Evolutionary conservation across 176 grass and related monocot genomes (phyloP).

Genomic region (Carex littledalei): DNA sequence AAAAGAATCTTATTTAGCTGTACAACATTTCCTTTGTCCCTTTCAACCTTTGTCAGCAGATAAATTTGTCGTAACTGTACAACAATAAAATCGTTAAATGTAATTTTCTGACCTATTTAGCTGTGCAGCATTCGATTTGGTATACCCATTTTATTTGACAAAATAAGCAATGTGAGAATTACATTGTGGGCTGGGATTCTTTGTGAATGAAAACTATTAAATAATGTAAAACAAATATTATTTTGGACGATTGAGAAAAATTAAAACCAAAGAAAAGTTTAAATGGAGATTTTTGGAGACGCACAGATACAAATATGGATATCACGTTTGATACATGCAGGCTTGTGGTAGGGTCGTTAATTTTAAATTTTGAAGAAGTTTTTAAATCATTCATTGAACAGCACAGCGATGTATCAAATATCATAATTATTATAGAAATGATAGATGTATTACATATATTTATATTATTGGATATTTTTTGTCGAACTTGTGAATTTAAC

Average conservation of each 20-base stretch:
- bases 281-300: neutral
- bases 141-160: neutral
- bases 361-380: neutral
- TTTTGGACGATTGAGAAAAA: neutral
- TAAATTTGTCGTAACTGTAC: neutral
- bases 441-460: neutral
- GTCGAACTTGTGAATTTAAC: no score
- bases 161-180: neutral
- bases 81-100: neutral
- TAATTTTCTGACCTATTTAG: neutral
- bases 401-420: neutral
- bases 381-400: neutral
- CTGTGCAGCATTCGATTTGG: neutral
- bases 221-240: no score
- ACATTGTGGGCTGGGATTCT: neutral
- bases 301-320: neutral
- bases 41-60: neutral
- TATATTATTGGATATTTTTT: no score
- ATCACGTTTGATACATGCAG: neutral
- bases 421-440: neutral
- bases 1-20: conserved; percentile 18
- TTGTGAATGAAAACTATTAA: neutral
- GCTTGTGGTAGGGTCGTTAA: neutral
- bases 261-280: neutral
- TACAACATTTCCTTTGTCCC: neutral